Percentiles rank a stretch among this genome's conserved stretches.
Evolutionary conservation across 352 stramenopile species (phyloP).

Genomic region (Globisporangium okanoganense): DNA sequence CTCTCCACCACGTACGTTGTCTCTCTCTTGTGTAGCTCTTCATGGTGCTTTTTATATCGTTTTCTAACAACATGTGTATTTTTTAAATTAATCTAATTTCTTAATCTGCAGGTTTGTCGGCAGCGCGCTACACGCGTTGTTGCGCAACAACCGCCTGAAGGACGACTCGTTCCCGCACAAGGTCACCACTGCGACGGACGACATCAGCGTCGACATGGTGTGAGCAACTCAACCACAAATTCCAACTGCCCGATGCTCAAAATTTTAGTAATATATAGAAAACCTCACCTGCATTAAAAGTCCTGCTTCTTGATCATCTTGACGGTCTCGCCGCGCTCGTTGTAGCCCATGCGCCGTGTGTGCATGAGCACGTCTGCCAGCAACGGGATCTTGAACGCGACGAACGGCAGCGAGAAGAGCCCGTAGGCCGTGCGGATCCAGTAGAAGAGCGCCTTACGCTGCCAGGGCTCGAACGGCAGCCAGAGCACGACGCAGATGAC

Average conservation of each 20-base stretch:
- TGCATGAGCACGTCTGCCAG: slow-evolving; percentile 81
- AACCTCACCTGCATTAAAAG: background rate
- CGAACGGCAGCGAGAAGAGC: slow-evolving; percentile 83
- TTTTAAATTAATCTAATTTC: background rate
- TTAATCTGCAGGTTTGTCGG: slow-evolving; percentile 24
- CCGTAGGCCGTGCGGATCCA: slow-evolving; percentile 86
- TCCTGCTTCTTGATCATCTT: slow-evolving; percentile 31
- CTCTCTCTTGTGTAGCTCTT: background rate
- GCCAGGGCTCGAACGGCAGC: slow-evolving; percentile 70
- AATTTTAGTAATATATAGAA: slow-evolving; percentile 14
- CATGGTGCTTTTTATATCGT: background rate
- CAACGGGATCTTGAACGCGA: slow-evolving; percentile 86
- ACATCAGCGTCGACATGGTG: slow-evolving; percentile 32
- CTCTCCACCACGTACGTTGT: slow-evolving; percentile 53
- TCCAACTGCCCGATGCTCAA: background rate
- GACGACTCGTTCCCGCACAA: slow-evolving; percentile 41
- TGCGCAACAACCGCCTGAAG: slow-evolving; percentile 69
- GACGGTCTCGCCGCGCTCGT: slow-evolving; percentile 73
- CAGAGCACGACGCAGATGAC: slow-evolving; percentile 58
- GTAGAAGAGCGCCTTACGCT: slow-evolving; percentile 80
- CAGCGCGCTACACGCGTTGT: slow-evolving; percentile 43
- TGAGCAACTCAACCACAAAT: slow-evolving; percentile 16
- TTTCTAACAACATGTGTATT: background rate
- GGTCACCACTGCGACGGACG: slow-evolving; percentile 15
- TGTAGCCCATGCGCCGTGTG: slow-evolving; percentile 84